A percentile compares a stretch with the other conserved stretches of the same genome.
phyloP scores from a whole-genome alignment of 108 stramenopile genomes.

The Epipyxis sp. region DNA sequence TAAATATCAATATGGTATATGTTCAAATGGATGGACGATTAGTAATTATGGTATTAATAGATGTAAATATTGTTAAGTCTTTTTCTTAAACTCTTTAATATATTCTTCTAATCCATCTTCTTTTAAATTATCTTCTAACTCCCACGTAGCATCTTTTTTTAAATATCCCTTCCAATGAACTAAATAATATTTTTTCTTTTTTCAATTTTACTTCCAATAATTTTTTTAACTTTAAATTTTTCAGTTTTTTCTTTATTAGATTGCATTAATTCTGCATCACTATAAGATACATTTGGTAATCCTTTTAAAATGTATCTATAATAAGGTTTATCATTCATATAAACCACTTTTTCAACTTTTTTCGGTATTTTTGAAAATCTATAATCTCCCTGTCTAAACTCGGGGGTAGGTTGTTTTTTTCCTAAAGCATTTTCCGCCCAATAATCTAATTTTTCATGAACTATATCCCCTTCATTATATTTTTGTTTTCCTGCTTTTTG shows the following conservation, averaged over 20 bases:
- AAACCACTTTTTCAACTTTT: not conserved
- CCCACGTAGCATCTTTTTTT: no score
- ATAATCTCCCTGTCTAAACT: not conserved
- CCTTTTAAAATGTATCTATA: conserved; percentile 7
- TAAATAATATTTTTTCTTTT: not conserved
- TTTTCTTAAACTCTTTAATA: not conserved
- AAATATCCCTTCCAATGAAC: not conserved
- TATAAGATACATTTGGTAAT: not conserved
- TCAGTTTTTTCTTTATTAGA: not conserved
- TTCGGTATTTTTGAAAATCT: not conserved
- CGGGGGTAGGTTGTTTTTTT: not conserved
- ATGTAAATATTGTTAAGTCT: not conserved
- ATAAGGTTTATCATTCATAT: not conserved
- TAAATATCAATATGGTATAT: no score
- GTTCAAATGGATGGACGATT: no score
- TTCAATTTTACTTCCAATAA: no score
- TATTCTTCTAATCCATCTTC: no score
- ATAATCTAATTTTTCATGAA: not conserved
- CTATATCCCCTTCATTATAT: not conserved
- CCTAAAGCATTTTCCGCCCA: not conserved
- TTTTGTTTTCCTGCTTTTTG: not conserved
- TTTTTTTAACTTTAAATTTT: no score
- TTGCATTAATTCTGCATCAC: not conserved
- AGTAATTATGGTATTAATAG: no score
- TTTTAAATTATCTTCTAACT: not conserved